These are phyloP conservation scores for Medicago truncatula DNA, from an alignment of 306 rosid genomes.

Conservation along the genomic window DNA sequence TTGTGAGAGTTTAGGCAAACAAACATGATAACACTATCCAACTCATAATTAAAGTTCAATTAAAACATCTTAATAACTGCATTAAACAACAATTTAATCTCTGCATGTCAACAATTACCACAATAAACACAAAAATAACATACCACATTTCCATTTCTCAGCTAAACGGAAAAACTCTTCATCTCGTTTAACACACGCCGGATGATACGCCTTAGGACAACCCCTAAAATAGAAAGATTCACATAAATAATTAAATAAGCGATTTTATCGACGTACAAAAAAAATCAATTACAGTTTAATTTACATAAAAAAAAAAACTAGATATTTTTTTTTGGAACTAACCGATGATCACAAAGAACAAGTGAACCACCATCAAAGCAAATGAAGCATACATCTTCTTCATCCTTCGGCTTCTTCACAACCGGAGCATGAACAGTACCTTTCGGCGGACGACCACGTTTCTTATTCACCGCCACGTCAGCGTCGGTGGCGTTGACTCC, in stretches of 20 bases:
- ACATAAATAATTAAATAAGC: not conserved
- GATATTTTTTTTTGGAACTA: conserved; percentile 19
- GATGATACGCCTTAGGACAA: conserved; percentile 98
- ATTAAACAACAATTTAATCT: not conserved
- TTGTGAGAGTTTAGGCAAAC: not conserved
- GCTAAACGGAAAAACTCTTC: conserved; percentile 83
- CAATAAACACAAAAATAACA: conserved; percentile 30
- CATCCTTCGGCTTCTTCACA: conserved; percentile 58
- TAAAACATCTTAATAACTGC: not conserved
- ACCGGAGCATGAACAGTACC: conserved; percentile 40
- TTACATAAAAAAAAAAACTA: not conserved
- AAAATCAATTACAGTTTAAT: not conserved
- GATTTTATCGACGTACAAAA: too few species aligned
- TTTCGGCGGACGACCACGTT: conserved; percentile 91
- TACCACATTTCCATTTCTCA: conserved; percentile 98
- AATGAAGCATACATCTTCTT: conserved; percentile 92
- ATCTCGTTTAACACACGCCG: conserved; percentile 85
- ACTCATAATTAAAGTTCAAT: not conserved
- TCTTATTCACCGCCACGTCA: conserved; percentile 44
- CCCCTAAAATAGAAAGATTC: conserved; percentile 55
- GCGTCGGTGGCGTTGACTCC: conserved; percentile 40
- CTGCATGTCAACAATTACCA: not conserved
- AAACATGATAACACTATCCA: not conserved
- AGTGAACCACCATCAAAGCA: conserved; percentile 98
- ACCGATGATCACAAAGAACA: conserved; percentile 98